These are phyloP conservation scores for Alternaria incomplexa DNA, from an alignment of 2,329 filamentous ascomycete species.

Conservation along the genomic window DNA sequence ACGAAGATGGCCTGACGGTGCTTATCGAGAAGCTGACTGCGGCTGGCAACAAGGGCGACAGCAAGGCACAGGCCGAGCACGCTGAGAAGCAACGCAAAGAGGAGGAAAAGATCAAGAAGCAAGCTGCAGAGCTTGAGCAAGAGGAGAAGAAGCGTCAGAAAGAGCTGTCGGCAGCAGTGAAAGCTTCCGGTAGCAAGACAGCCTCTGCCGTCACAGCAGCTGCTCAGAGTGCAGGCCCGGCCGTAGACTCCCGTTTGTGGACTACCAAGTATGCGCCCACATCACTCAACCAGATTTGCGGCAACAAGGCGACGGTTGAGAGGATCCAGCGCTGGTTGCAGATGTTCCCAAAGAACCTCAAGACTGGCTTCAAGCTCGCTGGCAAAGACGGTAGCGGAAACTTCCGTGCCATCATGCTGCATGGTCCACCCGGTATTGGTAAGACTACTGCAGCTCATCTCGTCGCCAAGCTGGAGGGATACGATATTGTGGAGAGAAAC, in stretches of 20 bases:
- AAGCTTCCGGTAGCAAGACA: constrained; percentile 48
- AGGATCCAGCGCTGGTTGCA: constrained; percentile 88
- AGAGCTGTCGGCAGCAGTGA: constrained; percentile 52
- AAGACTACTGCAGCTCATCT: constrained; percentile 97
- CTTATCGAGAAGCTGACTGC: constrained; percentile 82
- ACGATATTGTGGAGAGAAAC: constrained; percentile 92
- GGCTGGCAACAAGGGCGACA: constrained; percentile 74
- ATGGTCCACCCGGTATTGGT: constrained; percentile 93
- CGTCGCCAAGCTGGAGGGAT: constrained; percentile 89
- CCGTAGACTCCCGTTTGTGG: constrained; percentile 65
- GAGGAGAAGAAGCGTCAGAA: constrained; percentile 79
- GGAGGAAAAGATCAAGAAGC: constrained; percentile 78
- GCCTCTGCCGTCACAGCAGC: constrained; percentile 30
- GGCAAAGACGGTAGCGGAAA: constrained; percentile 84
- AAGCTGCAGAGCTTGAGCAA: constrained; percentile 83
- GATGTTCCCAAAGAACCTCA: constrained; percentile 79
- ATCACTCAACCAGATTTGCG: constrained; percentile 85
- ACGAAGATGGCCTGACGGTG: constrained; percentile 89
- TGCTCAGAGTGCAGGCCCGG: constrained; percentile 24
- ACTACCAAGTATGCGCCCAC: constrained; percentile 95
- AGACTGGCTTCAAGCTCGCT: constrained; percentile 79
- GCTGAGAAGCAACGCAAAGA: constrained; percentile 86
- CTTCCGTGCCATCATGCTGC: constrained; percentile 90
- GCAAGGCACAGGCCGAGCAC: constrained; percentile 84
- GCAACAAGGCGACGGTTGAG: constrained; percentile 89